These are phyloP conservation scores for Trichophyton rubrum DNA, from an alignment of 2,329 filamentous ascomycete genomes.

Conservation along the genomic window DNA sequence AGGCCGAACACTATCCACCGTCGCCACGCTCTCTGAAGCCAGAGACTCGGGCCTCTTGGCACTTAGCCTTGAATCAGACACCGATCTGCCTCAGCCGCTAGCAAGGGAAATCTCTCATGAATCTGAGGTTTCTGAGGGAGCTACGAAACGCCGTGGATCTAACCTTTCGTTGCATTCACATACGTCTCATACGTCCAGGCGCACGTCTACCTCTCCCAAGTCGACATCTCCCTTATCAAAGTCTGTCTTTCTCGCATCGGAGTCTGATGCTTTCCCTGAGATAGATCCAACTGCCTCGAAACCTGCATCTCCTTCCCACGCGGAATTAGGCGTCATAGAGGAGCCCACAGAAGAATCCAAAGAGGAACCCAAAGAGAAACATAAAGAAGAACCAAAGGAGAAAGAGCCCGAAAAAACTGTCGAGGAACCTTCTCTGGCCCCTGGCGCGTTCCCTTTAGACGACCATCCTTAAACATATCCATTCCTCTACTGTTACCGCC, in stretches of 20 bases:
- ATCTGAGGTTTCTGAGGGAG: not conserved
- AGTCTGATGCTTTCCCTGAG: not conserved
- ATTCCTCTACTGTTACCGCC: not conserved
- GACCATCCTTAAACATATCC: not conserved
- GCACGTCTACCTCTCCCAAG: not conserved
- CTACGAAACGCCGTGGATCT: not conserved
- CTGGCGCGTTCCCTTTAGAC: not conserved
- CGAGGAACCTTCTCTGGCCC: not conserved
- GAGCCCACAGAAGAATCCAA: not conserved
- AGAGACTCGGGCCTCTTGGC: constrained; percentile 4
- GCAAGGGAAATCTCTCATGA: not conserved
- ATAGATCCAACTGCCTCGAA: not conserved
- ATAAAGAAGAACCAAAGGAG: not conserved
- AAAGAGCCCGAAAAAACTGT: not conserved
- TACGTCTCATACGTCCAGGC: not conserved
- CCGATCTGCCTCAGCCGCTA: constrained; percentile 6
- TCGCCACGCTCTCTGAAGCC: constrained; percentile 2
- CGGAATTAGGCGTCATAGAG: not conserved
- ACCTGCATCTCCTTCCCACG: not conserved
- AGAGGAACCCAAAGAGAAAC: not conserved
- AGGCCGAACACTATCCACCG: constrained; percentile 15
- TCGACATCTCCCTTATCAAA: not conserved
- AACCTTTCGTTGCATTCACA: not conserved
- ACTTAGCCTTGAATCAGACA: constrained; percentile 10
- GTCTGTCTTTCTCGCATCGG: not conserved